Base-by-base conservation (phyloP, 2,329 filamentous ascomycete genomes). In the Epichloe gansuensis region DNA sequence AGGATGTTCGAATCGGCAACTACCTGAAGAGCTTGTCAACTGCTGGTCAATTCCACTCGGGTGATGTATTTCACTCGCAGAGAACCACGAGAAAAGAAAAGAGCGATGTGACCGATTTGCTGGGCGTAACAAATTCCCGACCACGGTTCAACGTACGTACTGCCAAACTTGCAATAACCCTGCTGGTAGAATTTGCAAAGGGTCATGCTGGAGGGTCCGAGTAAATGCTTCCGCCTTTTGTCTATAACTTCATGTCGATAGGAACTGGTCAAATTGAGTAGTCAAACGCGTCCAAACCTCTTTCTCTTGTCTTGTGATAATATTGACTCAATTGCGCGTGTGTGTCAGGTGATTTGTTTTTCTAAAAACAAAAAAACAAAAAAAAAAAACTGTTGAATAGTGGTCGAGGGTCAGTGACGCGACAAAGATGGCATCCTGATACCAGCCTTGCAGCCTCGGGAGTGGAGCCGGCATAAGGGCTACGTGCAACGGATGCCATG, bases 1-100 rank as follows among this genome's bases (percentile, higher is more conserved):
- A 55, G 68, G 75, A 58, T 82, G 77, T 52, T 82, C 77, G 60
- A 75, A 78, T 52, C 74, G 70, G 61, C 79, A 82, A 48, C 62
- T 70, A 46, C 69, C 79, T 82, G 37, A 8, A 21, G n/a, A 25
- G 34, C 13, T 25, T 23, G 51, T 52, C 31, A 44, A 23, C 42
- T 23, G 12, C 15, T 21, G 3, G 41, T 49, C 38, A 45, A 34
- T 35, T 34, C 6, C 31, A 12, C 13, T 4, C 21, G 6, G 3
- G 12, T n/a, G 4, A 17, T 44, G 4, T n/a, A 34, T 41, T 28
- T 48, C n/a, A 2, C 23, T 39, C 23, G 7, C 11, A 15, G 21
- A 13, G 17, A 25, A 15, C 39, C 39, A 21, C 42, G 21, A 13
- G 25, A 34, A n/a, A 15, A 6, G 13, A 35, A 23, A 46, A 46